Evolutionary conservation across 345 rosid genomes (phyloP).

Genomic region (Murraya koenigii): DNA sequence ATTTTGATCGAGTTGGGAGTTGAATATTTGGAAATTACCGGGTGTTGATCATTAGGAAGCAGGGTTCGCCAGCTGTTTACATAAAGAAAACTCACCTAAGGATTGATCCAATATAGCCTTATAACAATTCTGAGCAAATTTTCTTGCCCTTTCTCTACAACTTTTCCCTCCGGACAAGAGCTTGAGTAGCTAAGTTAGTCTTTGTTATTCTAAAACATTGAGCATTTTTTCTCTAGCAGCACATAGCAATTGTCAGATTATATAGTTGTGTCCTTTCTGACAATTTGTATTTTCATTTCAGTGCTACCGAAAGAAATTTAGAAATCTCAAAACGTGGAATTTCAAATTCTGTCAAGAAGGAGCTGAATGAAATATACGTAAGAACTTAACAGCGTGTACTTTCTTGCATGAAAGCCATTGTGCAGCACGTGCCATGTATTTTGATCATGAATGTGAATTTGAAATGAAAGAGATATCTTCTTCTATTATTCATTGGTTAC

Average conservation of each 20-base stretch:
- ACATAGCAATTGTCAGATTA: neutral
- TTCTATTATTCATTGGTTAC: neutral
- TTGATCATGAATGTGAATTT: constrained; percentile 8
- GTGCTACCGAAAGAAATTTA: constrained; percentile 67
- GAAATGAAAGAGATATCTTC: neutral
- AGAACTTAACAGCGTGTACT: constrained; percentile 22
- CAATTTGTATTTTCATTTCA: constrained; percentile 22
- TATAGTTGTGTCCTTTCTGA: constrained; percentile 6
- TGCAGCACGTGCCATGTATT: neutral
- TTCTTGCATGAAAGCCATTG: neutral
- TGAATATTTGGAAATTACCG: neutral
- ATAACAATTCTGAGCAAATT: neutral
- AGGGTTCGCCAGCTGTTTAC: neutral
- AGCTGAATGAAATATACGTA: constrained; percentile 41
- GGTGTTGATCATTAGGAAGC: neutral
- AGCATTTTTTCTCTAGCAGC: neutral
- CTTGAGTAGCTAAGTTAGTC: neutral
- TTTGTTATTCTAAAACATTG: neutral
- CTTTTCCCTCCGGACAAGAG: neutral
- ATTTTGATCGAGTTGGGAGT: neutral
- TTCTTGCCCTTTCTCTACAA: neutral
- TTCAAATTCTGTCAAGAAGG: constrained; percentile 30
- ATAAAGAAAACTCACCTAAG: neutral
- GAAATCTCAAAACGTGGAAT: constrained; percentile 32
- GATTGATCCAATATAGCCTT: neutral